Evolutionary conservation across 805 yeast species (phyloP).

Genomic region (Wickerhamomyces queroliae): DNA sequence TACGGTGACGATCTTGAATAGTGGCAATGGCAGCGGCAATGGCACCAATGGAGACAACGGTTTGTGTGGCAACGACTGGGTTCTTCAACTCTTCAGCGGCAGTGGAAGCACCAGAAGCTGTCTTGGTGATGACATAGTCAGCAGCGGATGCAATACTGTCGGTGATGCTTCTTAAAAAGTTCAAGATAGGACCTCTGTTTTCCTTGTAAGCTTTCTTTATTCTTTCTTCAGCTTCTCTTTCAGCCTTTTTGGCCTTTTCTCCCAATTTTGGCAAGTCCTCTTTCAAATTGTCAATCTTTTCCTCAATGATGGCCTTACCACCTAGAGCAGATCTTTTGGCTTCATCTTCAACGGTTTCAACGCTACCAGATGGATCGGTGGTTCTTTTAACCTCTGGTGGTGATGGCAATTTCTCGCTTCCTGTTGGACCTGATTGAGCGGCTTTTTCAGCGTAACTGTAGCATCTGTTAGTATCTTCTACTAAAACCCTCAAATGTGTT

Average conservation of each 20-base stretch:
- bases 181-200: slow-evolving; percentile 21
- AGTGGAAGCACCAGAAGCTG: slow-evolving; percentile 15
- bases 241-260: slow-evolving; percentile 26
- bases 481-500: background rate
- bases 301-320: slow-evolving; percentile 15
- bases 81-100: slow-evolving; percentile 44
- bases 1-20: slow-evolving; percentile 44
- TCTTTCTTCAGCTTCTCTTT: slow-evolving; percentile 28
- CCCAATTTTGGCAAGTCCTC: slow-evolving; percentile 21
- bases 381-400: slow-evolving; percentile 6
- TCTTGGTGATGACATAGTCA: slow-evolving; percentile 13
- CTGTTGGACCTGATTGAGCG: slow-evolving; percentile 5
- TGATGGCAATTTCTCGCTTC: slow-evolving; percentile 6
- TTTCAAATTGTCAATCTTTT: slow-evolving; percentile 20
- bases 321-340: slow-evolving; percentile 14
- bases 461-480: background rate
- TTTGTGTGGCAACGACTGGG: slow-evolving; percentile 56
- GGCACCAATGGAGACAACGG: slow-evolving; percentile 42
- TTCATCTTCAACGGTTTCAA: slow-evolving; percentile 10
- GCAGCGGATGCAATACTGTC: slow-evolving; percentile 17
- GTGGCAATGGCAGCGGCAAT: slow-evolving; percentile 43
- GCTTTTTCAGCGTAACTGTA: slow-evolving; percentile 10
- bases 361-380: slow-evolving; percentile 17
- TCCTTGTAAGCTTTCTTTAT: slow-evolving; percentile 26
- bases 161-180: slow-evolving; percentile 14